Percentiles rank a stretch among this genome's conserved stretches.
These are phyloP conservation scores for Chaetomium tenue DNA, from an alignment of 495 filamentous ascomycete genomes.

Conservation along the genomic window DNA sequence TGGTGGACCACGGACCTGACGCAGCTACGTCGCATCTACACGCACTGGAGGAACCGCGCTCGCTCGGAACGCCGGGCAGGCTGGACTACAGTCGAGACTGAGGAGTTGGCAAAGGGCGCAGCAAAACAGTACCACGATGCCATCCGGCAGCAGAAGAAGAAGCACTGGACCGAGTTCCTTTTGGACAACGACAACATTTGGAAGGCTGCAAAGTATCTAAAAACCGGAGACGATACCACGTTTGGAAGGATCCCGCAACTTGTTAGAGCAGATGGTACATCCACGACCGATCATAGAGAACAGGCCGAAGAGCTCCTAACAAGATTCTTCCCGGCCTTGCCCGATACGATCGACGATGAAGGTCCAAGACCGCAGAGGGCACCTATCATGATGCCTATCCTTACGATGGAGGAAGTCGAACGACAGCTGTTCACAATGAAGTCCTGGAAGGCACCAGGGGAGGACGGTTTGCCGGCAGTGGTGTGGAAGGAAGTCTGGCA, in stretches of 20 bases:
- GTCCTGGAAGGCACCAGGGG: background rate
- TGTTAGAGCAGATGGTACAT: background rate
- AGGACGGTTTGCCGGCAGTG: slow-evolving; percentile 7
- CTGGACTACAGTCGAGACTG: background rate
- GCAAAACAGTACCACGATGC: slow-evolving; percentile 4
- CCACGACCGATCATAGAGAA: background rate
- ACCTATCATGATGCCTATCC: slow-evolving; percentile 1
- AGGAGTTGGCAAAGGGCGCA: background rate
- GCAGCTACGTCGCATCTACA: background rate
- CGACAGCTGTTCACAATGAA: background rate
- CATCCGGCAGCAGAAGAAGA: slow-evolving; percentile 5
- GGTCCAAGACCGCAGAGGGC: slow-evolving; percentile 1
- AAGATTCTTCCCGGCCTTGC: slow-evolving; percentile 10
- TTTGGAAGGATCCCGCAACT: background rate
- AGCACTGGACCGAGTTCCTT: slow-evolving; percentile 4
- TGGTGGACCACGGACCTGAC: slow-evolving; percentile 14
- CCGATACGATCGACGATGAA: slow-evolving; percentile 10
- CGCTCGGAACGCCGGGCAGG: background rate
- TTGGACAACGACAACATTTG: background rate
- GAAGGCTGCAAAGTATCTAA: slow-evolving; percentile 6
- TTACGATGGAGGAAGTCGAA: slow-evolving; percentile 2
- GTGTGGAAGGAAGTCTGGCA: slow-evolving; percentile 8
- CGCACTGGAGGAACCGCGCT: slow-evolving; percentile 1
- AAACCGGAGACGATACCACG: background rate
- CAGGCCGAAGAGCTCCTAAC: slow-evolving; percentile 6